phyloP scores from a whole-genome alignment of 73 alveolate species.

The Blepharisma japonicum region DNA sequence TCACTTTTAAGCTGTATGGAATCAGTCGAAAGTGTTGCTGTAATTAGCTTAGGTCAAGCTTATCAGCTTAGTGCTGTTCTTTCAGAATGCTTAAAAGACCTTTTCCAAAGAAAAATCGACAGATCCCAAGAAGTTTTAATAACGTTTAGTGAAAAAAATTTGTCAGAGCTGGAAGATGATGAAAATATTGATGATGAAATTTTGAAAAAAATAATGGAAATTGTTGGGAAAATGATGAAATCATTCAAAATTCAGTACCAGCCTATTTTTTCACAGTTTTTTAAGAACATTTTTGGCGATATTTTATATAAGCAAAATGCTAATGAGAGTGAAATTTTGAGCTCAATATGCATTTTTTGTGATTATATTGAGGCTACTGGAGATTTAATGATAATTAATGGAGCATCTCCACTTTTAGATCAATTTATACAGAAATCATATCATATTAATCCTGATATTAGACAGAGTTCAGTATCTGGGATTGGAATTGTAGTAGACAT shows the following conservation, averaged over 20 bases:
- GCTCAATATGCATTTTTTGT: conserved; percentile 15
- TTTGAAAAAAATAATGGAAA: background rate
- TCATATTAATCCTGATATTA: background rate
- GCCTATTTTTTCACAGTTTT: background rate
- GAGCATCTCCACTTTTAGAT: background rate
- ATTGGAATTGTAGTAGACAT: background rate
- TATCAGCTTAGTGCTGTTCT: background rate
- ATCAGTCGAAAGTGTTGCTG: background rate
- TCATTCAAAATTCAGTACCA: background rate
- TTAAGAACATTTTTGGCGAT: conserved; percentile 4
- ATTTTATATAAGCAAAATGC: conserved; percentile 2
- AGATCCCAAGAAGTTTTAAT: background rate
- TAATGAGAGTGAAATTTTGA: conserved; percentile 5
- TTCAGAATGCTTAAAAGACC: background rate
- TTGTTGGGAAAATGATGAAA: conserved; percentile 21
- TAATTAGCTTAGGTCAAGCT: conserved; percentile 14
- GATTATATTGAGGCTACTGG: background rate
- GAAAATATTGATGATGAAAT: conserved; percentile 13
- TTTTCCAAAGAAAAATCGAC: conserved; percentile 12
- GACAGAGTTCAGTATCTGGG: conserved; percentile 9
- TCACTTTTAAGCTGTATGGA: background rate
- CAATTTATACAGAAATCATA: background rate
- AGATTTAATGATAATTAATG: background rate
- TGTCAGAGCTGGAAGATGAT: background rate
- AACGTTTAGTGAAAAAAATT: background rate